phyloP scores from a whole-genome alignment of 2,329 filamentous ascomycete genomes.

The Stagonosporopsis tanaceti region DNA sequence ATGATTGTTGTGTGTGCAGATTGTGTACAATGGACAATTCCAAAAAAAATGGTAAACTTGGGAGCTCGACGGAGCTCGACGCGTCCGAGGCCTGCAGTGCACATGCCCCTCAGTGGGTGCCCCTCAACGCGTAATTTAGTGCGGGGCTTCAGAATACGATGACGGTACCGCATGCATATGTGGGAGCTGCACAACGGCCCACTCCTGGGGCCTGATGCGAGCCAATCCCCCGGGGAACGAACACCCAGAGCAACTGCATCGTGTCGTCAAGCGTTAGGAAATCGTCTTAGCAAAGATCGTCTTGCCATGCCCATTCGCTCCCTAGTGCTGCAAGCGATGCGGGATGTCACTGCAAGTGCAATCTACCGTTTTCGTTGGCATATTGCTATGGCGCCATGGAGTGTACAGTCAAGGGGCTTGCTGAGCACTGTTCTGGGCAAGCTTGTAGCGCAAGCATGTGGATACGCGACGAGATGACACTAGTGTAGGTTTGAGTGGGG shows the following conservation, averaged over 20 bases:
- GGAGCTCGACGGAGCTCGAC: slow-evolving; percentile 33
- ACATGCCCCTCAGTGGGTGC: slow-evolving; percentile 29
- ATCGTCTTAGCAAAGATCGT: slow-evolving; percentile 23
- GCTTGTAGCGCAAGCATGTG: slow-evolving; percentile 25
- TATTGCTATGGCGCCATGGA: slow-evolving; percentile 25
- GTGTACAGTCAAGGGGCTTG: slow-evolving; percentile 13
- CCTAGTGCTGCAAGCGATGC: slow-evolving; percentile 16
- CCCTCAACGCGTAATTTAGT: slow-evolving; percentile 41
- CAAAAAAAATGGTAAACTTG: slow-evolving; percentile 13
- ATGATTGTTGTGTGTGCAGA: slow-evolving; percentile 31
- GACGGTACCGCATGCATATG: slow-evolving; percentile 25
- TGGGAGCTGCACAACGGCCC: slow-evolving; percentile 10
- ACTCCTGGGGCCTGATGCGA: slow-evolving; percentile 13
- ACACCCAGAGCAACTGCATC: slow-evolving; percentile 10
- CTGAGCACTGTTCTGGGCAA: slow-evolving; percentile 21
- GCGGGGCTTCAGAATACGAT: slow-evolving; percentile 32
- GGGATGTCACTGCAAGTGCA: slow-evolving; percentile 30
- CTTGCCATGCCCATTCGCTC: slow-evolving; percentile 2
- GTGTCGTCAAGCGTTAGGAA: slow-evolving; percentile 34
- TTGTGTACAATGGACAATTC: slow-evolving; percentile 19
- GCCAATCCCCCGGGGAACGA: background rate
- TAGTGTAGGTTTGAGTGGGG: slow-evolving; percentile 21
- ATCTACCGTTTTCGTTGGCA: slow-evolving; percentile 25
- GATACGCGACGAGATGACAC: slow-evolving; percentile 20
- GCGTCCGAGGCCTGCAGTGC: slow-evolving; percentile 22